Conservation (phyloP, 148 eudicot species). For the Camellia lanceoleosa region DNA sequence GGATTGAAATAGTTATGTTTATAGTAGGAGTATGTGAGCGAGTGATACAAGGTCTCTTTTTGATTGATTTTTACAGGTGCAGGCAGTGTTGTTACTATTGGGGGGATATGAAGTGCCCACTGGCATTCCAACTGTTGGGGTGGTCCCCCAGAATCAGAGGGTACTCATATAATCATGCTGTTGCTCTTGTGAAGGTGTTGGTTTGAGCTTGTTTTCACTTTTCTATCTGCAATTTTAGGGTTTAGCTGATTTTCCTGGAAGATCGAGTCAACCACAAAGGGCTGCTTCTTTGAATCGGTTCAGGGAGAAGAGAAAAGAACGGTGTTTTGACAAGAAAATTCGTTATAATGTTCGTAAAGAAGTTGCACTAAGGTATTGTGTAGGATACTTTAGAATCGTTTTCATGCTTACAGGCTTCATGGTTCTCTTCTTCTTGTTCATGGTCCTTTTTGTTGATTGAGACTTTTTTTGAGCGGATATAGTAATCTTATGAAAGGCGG, state of each 20-base stretch:
- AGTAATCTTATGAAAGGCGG: background rate
- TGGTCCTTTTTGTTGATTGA: background rate
- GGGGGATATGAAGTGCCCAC: slow-evolving; percentile 67
- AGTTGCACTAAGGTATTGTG: slow-evolving; percentile 74
- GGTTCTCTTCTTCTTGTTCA: background rate
- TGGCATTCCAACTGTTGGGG: slow-evolving; percentile 43
- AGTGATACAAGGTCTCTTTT: background rate
- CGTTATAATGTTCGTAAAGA: slow-evolving; percentile 85
- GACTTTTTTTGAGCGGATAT: background rate
- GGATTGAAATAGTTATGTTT: background rate
- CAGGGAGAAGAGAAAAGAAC: slow-evolving; percentile 87
- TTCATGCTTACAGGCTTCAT: background rate
- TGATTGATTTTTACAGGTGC: slow-evolving; percentile 49
- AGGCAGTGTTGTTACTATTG: slow-evolving; percentile 82
- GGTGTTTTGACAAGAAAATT: slow-evolving; percentile 86
- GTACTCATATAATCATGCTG: slow-evolving; percentile 29
- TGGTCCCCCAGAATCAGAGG: slow-evolving; percentile 50
- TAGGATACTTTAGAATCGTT: background rate
- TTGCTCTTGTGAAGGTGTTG: background rate
- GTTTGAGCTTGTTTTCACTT: slow-evolving; percentile 5
- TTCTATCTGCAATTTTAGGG: slow-evolving; percentile 35
- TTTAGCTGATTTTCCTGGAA: slow-evolving; percentile 49
- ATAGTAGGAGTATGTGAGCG: background rate
- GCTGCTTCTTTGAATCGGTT: slow-evolving; percentile 84
- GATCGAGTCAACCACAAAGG: slow-evolving; percentile 68